Base-by-base conservation (phyloP, 192 early-diverging fungal species). In the Gorgonomyces haynaldii region DNA sequence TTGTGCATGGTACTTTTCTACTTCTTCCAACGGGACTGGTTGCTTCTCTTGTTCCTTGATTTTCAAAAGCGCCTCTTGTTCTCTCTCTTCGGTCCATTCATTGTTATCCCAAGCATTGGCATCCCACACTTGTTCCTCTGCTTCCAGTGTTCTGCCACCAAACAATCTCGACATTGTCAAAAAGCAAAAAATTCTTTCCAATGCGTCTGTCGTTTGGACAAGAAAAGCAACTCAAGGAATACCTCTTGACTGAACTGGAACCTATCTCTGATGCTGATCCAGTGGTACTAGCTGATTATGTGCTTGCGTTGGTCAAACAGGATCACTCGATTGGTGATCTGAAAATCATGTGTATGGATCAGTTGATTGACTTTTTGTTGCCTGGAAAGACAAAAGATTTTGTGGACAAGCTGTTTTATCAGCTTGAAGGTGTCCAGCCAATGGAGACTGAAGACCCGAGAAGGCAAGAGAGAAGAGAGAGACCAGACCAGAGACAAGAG, bases 51-150 rank as follows among this genome's bases (percentile, higher is more conserved):
- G 96, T 37, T 76, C 59, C 28, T 70, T 66, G 27, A 99, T 74
- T 45, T 83, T 78, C 41, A 77, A 69, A 40, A 70, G 65, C 10
- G 91, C 96, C 25, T 84, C 69, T 20, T 75, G 38, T 54, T 84
- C 77, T 50, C 91, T 88, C 36, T 90, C 88, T 41, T 78, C 76
- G 51, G 81, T 83, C 76, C 86, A 91, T 42, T 88, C 85, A 15
- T 83, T 89, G 49, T 96, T 85, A 74, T 99, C 96, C 89, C 95
- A 98, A 19, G 95, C 95, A 60, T 96, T 98, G 56, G 87, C 81
- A 28, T 78, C 72, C 55, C 84, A 96, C 2, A 96, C 89, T 34
- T 79, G 62, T 28, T 79, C 71, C 29, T 84, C 78, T 52, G 83
- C 52, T 7, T 45, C 44, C 43, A 98, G 66, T 34, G 79, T 56